Conservation (phyloP, 2,329 filamentous ascomycete species). For the Diplodia mutila region DNA sequence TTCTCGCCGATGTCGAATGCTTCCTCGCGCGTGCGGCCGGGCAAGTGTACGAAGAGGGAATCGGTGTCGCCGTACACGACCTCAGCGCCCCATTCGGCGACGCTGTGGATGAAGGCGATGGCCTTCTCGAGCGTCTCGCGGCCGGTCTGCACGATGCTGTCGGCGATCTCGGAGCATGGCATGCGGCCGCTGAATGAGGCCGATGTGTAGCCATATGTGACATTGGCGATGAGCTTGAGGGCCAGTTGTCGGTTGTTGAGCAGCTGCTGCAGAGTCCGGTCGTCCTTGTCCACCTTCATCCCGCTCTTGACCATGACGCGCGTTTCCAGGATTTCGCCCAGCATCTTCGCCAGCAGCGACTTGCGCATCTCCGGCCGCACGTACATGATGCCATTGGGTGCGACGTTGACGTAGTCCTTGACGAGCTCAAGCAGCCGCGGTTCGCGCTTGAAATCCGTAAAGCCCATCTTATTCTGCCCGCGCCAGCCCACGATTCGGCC, state of each 20-base stretch:
- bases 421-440: conserved; percentile 75
- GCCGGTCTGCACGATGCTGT: conserved; percentile 96
- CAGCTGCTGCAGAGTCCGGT: conserved; percentile 81
- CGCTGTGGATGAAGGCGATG: conserved; percentile 88
- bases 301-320: conserved; percentile 97
- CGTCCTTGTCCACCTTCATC: conserved; percentile 91
- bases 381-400: conserved; percentile 97
- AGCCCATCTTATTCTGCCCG: conserved; percentile 93
- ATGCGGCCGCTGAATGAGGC: conserved; percentile 96
- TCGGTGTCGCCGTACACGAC: conserved; percentile 99
- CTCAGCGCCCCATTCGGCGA: conserved; percentile 86
- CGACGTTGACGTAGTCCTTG: conserved; percentile 84
- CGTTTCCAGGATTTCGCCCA: conserved; percentile 93
- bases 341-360: conserved; percentile 92
- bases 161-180: conserved; percentile 97
- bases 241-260: conserved; percentile 93
- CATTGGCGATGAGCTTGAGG: conserved; percentile 95
- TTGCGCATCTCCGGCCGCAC: conserved; percentile 82
- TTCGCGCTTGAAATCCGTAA: conserved; percentile 81
- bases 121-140: conserved; percentile 93
- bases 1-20: conserved; percentile 93
- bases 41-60: conserved; percentile 87
- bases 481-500: conserved; percentile 85
- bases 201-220: conserved; percentile 97
- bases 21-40: conserved; percentile 81